Evolutionary conservation across 495 filamentous ascomycete species (phyloP).

Genomic region (Xylaria palmicola): DNA sequence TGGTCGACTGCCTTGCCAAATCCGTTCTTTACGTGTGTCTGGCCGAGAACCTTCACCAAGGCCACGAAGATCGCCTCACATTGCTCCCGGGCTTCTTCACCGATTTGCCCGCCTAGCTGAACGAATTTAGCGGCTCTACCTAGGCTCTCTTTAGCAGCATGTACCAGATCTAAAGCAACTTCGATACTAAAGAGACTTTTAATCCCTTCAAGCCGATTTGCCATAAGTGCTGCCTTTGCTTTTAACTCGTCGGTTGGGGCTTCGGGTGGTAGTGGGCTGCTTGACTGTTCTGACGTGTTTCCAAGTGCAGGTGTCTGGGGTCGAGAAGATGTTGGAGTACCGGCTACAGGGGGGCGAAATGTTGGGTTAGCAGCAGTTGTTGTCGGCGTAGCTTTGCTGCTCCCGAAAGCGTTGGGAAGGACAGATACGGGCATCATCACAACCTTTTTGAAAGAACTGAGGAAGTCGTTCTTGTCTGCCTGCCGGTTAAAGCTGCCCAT

Average conservation of each 20-base stretch:
- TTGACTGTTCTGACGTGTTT: slow-evolving; percentile 28
- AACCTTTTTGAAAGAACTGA: slow-evolving; percentile 97
- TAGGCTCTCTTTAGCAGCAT: slow-evolving; percentile 84
- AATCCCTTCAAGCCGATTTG: slow-evolving; percentile 88
- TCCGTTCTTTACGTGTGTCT: slow-evolving; percentile 82
- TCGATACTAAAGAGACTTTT: slow-evolving; percentile 94
- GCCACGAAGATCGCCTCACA: slow-evolving; percentile 87
- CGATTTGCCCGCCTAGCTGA: slow-evolving; percentile 71
- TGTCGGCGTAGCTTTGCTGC: slow-evolving; percentile 40
- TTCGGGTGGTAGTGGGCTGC: slow-evolving; percentile 55
- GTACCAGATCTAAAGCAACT: slow-evolving; percentile 84
- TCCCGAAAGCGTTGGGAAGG: slow-evolving; percentile 61
- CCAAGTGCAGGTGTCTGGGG: slow-evolving; percentile 44
- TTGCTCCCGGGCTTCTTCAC: slow-evolving; percentile 82
- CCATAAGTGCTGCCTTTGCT: slow-evolving; percentile 96
- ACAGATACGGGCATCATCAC: slow-evolving; percentile 98
- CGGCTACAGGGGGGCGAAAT: slow-evolving; percentile 19
- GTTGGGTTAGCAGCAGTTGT: slow-evolving; percentile 26
- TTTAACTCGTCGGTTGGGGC: slow-evolving; percentile 87
- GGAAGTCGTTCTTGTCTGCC: slow-evolving; percentile 92
- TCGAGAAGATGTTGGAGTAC: slow-evolving; percentile 43
- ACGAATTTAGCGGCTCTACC: slow-evolving; percentile 84
- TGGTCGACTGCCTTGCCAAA: slow-evolving; percentile 92
- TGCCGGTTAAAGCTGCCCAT: slow-evolving; percentile 94
- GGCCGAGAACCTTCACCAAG: slow-evolving; percentile 78